Percentiles rank a stretch among this genome's conserved stretches.
These are phyloP conservation scores for Flaveria brownii DNA, from an alignment of 129 eudicot species.

Conservation along the genomic window DNA sequence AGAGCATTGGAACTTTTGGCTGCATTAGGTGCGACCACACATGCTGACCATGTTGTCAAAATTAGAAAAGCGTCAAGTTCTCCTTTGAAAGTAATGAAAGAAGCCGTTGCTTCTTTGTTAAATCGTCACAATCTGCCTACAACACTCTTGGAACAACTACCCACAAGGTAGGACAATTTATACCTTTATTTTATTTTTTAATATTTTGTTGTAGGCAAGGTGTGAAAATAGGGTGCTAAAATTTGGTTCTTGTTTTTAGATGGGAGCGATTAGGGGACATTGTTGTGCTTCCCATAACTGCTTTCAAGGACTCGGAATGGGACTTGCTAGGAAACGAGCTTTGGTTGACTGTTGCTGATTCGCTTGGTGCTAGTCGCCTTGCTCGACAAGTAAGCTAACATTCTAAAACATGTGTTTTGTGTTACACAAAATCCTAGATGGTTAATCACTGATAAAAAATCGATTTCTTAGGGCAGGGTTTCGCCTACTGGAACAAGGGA, in stretches of 20 bases:
- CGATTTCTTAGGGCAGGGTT: constrained; percentile 67
- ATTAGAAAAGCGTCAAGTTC: constrained; percentile 57
- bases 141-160: constrained; percentile 70
- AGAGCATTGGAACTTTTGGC: constrained; percentile 55
- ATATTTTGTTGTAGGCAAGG: neutral
- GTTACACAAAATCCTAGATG: constrained; percentile 19
- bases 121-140: constrained; percentile 46
- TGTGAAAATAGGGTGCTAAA: constrained; percentile 4
- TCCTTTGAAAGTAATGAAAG: constrained; percentile 71
- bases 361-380: constrained; percentile 81
- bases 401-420: neutral
- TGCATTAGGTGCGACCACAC: constrained; percentile 51
- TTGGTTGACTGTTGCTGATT: constrained; percentile 74
- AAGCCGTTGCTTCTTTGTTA: constrained; percentile 62
- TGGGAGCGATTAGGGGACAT: constrained; percentile 98
- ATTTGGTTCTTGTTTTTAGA: constrained; percentile 38
- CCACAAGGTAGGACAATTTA: constrained; percentile 54
- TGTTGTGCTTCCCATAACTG: constrained; percentile 72
- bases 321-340: constrained; percentile 59
- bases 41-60: constrained; percentile 62
- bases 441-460: neutral
- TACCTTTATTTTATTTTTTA: neutral
- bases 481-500: constrained; percentile 85
- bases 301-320: constrained; percentile 80
- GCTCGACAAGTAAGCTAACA: constrained; percentile 85